Conservation (phyloP, 2,329 filamentous ascomycete genomes). For the Paramyrothecium sp. region DNA sequence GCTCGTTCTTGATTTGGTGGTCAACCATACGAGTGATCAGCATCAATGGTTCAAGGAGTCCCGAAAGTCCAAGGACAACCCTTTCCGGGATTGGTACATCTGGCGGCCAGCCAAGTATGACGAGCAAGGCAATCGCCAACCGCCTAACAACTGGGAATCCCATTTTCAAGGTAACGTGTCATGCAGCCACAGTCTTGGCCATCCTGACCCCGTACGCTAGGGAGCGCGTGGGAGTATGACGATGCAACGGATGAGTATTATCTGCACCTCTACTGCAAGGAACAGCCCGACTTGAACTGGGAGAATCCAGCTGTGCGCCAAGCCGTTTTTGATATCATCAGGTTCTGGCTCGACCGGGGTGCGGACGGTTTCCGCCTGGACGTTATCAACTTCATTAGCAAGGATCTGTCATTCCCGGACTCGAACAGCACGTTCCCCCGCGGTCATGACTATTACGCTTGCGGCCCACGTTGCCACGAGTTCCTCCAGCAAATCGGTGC, state of each 20-base stretch:
- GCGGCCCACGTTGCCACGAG: slow-evolving; percentile 48
- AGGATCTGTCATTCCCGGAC: slow-evolving; percentile 56
- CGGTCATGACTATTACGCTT: slow-evolving; percentile 47
- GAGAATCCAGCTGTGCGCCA: slow-evolving; percentile 63
- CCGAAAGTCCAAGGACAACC: slow-evolving; percentile 49
- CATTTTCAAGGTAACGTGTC: slow-evolving; percentile 32
- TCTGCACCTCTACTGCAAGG: slow-evolving; percentile 66
- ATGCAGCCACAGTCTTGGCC: not conserved
- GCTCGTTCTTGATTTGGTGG: slow-evolving; percentile 69
- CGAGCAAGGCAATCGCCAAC: slow-evolving; percentile 52
- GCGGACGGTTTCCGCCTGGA: slow-evolving; percentile 67
- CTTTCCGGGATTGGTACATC: slow-evolving; percentile 62
- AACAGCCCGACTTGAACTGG: slow-evolving; percentile 80
- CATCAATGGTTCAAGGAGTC: slow-evolving; percentile 60
- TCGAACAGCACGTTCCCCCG: slow-evolving; percentile 29
- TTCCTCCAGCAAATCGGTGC: slow-evolving; percentile 43
- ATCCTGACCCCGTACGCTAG: slow-evolving; percentile 15
- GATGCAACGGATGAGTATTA: slow-evolving; percentile 52
- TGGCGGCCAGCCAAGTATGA: slow-evolving; percentile 62
- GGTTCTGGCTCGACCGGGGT: slow-evolving; percentile 72
- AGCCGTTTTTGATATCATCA: slow-evolving; percentile 67
- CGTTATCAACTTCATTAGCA: slow-evolving; percentile 67
- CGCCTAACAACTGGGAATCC: slow-evolving; percentile 58
- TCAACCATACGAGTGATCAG: slow-evolving; percentile 66
- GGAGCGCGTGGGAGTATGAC: slow-evolving; percentile 48